Evolutionary conservation across 1,284 basidiomycete genomes (phyloP).

Genomic region (Lentinula novae-zelandiae): DNA sequence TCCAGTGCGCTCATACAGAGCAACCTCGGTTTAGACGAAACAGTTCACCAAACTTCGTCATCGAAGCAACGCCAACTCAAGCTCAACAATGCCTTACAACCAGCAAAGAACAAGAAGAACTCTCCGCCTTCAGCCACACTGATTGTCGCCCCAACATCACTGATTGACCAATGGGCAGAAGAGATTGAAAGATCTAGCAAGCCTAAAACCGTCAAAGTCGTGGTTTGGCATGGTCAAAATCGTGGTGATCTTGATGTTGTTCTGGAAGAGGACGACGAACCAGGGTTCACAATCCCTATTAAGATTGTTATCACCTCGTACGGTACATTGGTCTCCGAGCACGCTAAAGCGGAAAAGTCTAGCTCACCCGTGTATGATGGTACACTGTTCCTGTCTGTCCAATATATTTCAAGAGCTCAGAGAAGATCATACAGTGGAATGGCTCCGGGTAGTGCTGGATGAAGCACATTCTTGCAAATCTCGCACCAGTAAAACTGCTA

Average conservation of each 20-base stretch:
- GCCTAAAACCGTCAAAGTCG: constrained; percentile 63
- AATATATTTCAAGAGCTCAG: background rate
- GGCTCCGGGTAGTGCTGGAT: constrained; percentile 80
- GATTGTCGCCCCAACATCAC: constrained; percentile 90
- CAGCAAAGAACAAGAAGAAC: constrained; percentile 30
- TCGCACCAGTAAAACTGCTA: constrained; percentile 84
- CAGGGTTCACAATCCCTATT: constrained; percentile 43
- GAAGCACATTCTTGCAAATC: constrained; percentile 98
- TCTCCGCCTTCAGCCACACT: constrained; percentile 67
- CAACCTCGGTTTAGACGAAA: constrained; percentile 49
- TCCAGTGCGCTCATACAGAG: constrained; percentile 74
- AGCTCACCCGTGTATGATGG: constrained; percentile 72
- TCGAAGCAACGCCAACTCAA: constrained; percentile 54
- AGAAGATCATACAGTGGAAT: constrained; percentile 50
- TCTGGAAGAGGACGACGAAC: constrained; percentile 52
- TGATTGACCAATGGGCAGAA: constrained; percentile 88
- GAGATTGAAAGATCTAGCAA: constrained; percentile 78
- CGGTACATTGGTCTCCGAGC: constrained; percentile 83
- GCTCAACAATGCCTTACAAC: constrained; percentile 58
- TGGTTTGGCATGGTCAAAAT: constrained; percentile 87
- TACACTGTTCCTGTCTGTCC: constrained; percentile 31
- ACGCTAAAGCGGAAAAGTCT: constrained; percentile 60
- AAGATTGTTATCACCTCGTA: constrained; percentile 91
- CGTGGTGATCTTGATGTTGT: constrained; percentile 72
- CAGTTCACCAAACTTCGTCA: constrained; percentile 26